Conservation (phyloP, 2,329 filamentous ascomycete genomes). For the Venturia effusa region DNA sequence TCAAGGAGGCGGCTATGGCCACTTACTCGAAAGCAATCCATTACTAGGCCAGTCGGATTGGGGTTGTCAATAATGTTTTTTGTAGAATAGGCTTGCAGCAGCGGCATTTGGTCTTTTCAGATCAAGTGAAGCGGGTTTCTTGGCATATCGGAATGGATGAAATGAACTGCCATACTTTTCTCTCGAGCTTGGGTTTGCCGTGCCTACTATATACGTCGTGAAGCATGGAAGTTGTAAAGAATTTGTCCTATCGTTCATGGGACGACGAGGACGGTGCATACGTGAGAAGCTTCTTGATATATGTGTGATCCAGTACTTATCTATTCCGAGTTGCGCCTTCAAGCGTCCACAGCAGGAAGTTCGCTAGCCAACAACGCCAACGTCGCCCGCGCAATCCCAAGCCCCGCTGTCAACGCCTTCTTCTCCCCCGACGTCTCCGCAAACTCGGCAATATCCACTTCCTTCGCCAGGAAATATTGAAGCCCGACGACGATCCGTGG, state of each 20-base stretch:
- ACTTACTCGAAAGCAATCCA: conserved; percentile 94
- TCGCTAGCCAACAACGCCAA: conserved; percentile 1
- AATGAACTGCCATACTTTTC: conserved; percentile 1
- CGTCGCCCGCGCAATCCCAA: not conserved
- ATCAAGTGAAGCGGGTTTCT: not conserved
- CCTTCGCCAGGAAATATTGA: conserved; percentile 67
- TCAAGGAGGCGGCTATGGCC: conserved; percentile 99
- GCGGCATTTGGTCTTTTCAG: not conserved
- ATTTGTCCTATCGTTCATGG: too few species aligned
- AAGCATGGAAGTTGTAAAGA: too few species aligned
- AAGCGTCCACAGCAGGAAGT: not conserved
- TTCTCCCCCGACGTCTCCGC: not conserved
- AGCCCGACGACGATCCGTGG: conserved; percentile 62
- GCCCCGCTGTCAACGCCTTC: not conserved
- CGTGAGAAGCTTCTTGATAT: too few species aligned
- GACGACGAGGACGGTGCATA: too few species aligned
- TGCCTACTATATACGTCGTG: too few species aligned
- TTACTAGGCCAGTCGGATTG: conserved; percentile 48
- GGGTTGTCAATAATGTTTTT: not conserved
- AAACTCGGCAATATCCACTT: conserved; percentile 1
- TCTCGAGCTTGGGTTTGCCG: too few species aligned
- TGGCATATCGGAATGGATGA: not conserved
- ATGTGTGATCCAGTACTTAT: too few species aligned
- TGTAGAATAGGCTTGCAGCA: conserved; percentile 2
- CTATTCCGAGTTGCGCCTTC: not conserved